phyloP scores from a whole-genome alignment of 2,329 filamentous ascomycete genomes.

The Bisporella sp. region DNA sequence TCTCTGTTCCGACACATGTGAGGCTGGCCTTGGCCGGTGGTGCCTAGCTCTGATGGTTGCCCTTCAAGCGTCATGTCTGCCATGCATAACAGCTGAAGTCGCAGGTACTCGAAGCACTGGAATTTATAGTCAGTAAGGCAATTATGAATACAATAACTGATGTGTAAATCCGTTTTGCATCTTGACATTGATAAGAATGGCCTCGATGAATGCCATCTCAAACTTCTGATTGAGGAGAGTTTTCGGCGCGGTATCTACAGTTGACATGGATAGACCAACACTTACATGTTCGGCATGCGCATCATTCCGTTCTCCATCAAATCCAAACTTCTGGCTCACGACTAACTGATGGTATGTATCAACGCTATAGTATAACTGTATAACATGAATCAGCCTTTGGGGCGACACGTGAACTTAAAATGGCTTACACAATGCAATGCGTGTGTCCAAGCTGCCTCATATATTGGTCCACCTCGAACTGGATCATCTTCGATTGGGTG shows the following conservation, averaged over 20 bases:
- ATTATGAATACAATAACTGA: background rate
- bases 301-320: constrained; percentile 21
- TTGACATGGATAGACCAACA: too few species aligned
- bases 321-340: constrained; percentile 17
- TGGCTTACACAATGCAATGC: constrained; percentile 25
- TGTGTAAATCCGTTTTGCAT: too few species aligned
- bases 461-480: constrained; percentile 23
- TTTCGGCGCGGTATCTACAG: too few species aligned
- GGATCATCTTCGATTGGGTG: constrained; percentile 26
- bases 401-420: background rate
- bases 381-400: too few species aligned
- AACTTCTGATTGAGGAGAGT: too few species aligned
- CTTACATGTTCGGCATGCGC: too few species aligned
- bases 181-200: too few species aligned
- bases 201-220: too few species aligned
- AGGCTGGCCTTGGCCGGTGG: constrained; percentile 23
- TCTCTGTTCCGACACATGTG: constrained; percentile 27
- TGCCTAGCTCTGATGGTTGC: constrained; percentile 16
- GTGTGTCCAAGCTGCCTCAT: constrained; percentile 29
- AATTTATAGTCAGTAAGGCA: constrained; percentile 16
- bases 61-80: constrained; percentile 30
- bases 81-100: constrained; percentile 27
- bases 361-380: constrained; percentile 25
- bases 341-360: constrained; percentile 29
- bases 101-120: constrained; percentile 29